phyloP scores from a whole-genome alignment of 768 basidiomycete species.

The Suillus variegatus region DNA sequence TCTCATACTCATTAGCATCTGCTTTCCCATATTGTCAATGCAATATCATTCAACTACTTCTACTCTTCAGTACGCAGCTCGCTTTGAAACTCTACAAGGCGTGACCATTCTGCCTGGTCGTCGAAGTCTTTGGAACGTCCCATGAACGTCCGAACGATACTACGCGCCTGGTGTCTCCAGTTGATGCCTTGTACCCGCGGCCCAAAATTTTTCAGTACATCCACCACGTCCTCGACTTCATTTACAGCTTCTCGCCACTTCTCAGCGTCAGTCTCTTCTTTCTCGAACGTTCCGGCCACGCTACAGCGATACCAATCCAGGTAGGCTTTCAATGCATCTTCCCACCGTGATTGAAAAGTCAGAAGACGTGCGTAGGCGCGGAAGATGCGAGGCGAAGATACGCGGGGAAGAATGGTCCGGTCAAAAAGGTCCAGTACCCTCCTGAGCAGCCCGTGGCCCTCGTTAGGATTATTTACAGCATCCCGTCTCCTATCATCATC shows the following conservation, averaged over 20 bases:
- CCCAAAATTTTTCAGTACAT: conserved; percentile 81
- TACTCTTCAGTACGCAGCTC: conserved; percentile 24
- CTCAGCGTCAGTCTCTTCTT: conserved; percentile 64
- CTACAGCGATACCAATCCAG: conserved; percentile 83
- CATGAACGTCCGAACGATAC: conserved; percentile 86
- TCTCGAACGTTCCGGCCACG: conserved; percentile 57
- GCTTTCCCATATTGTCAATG: not conserved
- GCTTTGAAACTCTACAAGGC: conserved; percentile 57
- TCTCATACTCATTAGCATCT: conserved; percentile 1
- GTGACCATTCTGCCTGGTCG: conserved; percentile 84
- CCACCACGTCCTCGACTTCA: conserved; percentile 85
- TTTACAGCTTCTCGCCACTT: conserved; percentile 75
- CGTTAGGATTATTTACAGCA: conserved; percentile 50
- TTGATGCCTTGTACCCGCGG: conserved; percentile 59
- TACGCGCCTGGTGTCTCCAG: conserved; percentile 87
- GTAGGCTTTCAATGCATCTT: conserved; percentile 78
- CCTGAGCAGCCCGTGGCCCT: conserved; percentile 65
- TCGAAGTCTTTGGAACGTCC: conserved; percentile 86
- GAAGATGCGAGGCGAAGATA: conserved; percentile 80
- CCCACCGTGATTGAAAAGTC: conserved; percentile 71
- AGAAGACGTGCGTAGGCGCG: conserved; percentile 81
- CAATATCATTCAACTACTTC: conserved; percentile 6
- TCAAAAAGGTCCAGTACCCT: conserved; percentile 77
- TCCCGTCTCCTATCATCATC: conserved; percentile 18
- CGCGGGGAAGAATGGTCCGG: conserved; percentile 74